Conservation (phyloP, 1,284 basidiomycete genomes). For the Fomes fomentarius region DNA sequence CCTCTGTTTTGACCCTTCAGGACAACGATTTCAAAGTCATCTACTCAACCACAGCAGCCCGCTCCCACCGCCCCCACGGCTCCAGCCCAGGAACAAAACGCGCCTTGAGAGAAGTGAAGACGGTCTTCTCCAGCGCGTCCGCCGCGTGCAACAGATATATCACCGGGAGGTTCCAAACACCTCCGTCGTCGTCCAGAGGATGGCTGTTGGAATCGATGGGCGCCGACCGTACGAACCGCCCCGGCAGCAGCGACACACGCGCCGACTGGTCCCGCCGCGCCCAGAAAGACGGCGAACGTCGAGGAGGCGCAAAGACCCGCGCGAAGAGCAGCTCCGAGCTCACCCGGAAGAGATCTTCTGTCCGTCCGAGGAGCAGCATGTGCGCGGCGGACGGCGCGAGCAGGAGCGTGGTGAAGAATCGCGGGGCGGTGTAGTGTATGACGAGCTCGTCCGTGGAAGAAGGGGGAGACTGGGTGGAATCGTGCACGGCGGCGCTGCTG, state of each 20-base stretch:
- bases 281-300: neutral
- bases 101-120: constrained; percentile 22
- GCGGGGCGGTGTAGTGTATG: constrained; percentile 55
- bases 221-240: constrained; percentile 4
- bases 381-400: constrained; percentile 38
- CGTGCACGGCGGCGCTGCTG: neutral
- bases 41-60: constrained; percentile 10
- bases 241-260: constrained; percentile 20
- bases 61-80: constrained; percentile 31
- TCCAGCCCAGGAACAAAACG: constrained; percentile 32
- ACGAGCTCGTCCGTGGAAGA: constrained; percentile 27
- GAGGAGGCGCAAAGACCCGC: neutral
- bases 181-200: constrained; percentile 19
- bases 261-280: constrained; percentile 17
- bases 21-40: neutral
- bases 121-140: constrained; percentile 20
- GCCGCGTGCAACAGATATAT: constrained; percentile 14
- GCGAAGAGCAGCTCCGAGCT: constrained; percentile 16
- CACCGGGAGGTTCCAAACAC: neutral
- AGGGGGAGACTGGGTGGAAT: neutral
- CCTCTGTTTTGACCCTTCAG: neutral
- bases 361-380: constrained; percentile 19
- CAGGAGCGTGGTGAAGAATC: constrained; percentile 57
- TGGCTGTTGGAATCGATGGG: constrained; percentile 17
- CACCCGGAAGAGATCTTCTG: constrained; percentile 23